These are phyloP conservation scores for Hanseniaspora lachancei DNA, from an alignment of 805 yeast species.

Conservation along the genomic window DNA sequence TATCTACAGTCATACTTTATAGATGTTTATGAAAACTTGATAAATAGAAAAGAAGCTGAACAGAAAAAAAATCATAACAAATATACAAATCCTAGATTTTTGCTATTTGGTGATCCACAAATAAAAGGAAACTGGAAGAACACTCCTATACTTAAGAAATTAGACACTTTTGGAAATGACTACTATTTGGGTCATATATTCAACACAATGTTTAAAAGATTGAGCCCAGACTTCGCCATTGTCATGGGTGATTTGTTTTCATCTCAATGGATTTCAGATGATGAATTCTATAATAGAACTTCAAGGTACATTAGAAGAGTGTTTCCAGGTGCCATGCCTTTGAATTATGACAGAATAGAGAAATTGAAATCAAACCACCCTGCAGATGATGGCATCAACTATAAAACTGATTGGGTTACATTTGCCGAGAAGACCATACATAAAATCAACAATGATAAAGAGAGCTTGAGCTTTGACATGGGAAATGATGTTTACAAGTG, in stretches of 20 bases:
- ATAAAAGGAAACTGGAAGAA: slow-evolving; percentile 74
- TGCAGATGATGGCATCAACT: slow-evolving; percentile 22
- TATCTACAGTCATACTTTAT: slow-evolving; percentile 20
- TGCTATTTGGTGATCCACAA: slow-evolving; percentile 94
- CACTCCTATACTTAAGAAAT: slow-evolving; percentile 55
- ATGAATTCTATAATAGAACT: slow-evolving; percentile 73
- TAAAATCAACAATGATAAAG: slow-evolving; percentile 16
- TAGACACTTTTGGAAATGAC: slow-evolving; percentile 87
- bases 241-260: slow-evolving; percentile 90
- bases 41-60: slow-evolving; percentile 12
- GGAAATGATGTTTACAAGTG: slow-evolving; percentile 57
- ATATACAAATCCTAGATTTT: slow-evolving; percentile 26
- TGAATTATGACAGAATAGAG: slow-evolving; percentile 39
- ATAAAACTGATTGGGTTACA: slow-evolving; percentile 20
- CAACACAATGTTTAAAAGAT: slow-evolving; percentile 44
- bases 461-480: slow-evolving; percentile 29
- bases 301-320: slow-evolving; percentile 58
- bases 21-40: slow-evolving; percentile 18
- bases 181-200: slow-evolving; percentile 77
- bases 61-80: slow-evolving; percentile 10
- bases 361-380: slow-evolving; percentile 15
- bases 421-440: slow-evolving; percentile 19
- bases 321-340: slow-evolving; percentile 48
- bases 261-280: slow-evolving; percentile 86
- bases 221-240: slow-evolving; percentile 67